Evolutionary conservation across 2,329 filamentous ascomycete genomes (phyloP), one percentile per base, ranked within the genome.

Genomic region (Arthrobotrys iridis): DNA sequence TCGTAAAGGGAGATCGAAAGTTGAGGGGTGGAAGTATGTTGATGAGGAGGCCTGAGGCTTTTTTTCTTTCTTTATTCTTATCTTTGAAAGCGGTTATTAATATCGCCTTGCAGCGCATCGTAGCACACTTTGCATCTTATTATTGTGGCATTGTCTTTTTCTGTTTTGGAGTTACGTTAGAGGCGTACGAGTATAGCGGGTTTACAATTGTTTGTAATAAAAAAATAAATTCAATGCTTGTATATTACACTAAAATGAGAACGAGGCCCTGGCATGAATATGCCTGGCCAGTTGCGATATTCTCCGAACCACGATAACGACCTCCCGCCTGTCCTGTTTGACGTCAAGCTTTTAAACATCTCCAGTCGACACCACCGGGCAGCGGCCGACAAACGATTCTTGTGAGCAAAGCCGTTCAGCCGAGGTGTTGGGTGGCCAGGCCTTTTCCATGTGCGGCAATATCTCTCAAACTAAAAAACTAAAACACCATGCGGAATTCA

Each of bases 221-320:
- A 48, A 10, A 6, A 30, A 43, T 58, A 33, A 26, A 28, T 58
- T 43, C 20, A 10, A 59, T 41, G 35, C 35, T 13, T 59, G 35
- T 28, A 58, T 58, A 41, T 28, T 33, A 57, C 52, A 57, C 26
- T n/a, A 20, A 8, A 52, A 52, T 52, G 24, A 30, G 46, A 43
- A 4, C 40, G 13, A 28, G 22, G 30, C 22, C 22, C 13, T 28
- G n/a, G 30, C 22, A 52, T 28, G 26, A 43, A 30, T 2, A 30
- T 60, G 46, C 37, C 37, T 62, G 26, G 50, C 24, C 50, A 37
- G 57, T 45, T 66, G n/a, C 65, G 65, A 70, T 70, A 70, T 70
- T 70, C 65, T 62, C 65, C 65, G 65, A 70, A 22, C 50, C n/a
- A 70, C 65, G 65, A 70, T 60, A 70, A 70, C 33, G 13, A 52